Evolutionary conservation across 2,329 filamentous ascomycete genomes (phyloP).

Genomic region (Cercospora sp.): DNA sequence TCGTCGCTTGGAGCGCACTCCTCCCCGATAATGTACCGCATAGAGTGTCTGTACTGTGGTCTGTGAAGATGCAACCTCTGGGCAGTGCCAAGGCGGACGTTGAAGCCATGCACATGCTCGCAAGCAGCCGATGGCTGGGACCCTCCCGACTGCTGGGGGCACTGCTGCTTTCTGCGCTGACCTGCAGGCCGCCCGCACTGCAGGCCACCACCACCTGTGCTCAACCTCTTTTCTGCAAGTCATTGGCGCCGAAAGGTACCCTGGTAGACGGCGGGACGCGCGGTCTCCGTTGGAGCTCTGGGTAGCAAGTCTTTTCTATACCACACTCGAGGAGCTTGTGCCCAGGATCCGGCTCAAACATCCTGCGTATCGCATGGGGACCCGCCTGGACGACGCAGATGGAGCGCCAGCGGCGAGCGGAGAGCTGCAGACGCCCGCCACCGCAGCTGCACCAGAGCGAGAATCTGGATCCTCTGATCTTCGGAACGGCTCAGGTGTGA

Average conservation of each 20-base stretch:
- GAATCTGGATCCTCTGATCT: constrained; percentile 10
- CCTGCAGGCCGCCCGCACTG: constrained; percentile 11
- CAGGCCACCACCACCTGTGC: constrained; percentile 1
- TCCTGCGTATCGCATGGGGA: constrained; percentile 20
- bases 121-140: constrained; percentile 2
- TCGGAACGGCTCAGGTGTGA: constrained; percentile 20
- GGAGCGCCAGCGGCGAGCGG: constrained; percentile 15
- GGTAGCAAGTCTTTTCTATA: neutral
- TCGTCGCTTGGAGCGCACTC: neutral
- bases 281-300: constrained; percentile 8
- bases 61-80: neutral
- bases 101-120: constrained; percentile 2
- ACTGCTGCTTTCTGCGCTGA: constrained; percentile 12
- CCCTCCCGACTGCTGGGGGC: neutral
- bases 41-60: neutral
- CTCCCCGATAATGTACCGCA: neutral
- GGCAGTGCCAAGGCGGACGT: constrained; percentile 12
- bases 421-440: constrained; percentile 20
- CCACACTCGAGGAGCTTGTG: constrained; percentile 7
- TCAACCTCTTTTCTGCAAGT: constrained; percentile 17
- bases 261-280: constrained; percentile 14
- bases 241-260: constrained; percentile 12
- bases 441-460: constrained; percentile 13
- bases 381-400: constrained; percentile 14
- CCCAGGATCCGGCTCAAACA: neutral